Evolutionary conservation across 805 yeast species (phyloP).

Genomic region (Ogataea methanolica): DNA sequence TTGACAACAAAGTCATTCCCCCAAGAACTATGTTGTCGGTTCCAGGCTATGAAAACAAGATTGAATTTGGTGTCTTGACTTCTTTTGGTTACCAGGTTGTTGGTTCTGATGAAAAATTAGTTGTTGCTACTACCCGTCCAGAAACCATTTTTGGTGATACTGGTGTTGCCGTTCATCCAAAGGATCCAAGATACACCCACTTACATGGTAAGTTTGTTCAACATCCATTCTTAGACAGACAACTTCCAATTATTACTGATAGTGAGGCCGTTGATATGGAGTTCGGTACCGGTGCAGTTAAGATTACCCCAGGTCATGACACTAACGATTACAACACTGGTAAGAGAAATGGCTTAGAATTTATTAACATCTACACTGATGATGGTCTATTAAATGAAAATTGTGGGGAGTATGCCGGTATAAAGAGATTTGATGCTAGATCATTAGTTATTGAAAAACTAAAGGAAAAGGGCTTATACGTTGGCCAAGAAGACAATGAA

Average conservation of each 20-base stretch:
- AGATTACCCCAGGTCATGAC: constrained; percentile 98
- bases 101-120: constrained; percentile 75
- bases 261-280: constrained; percentile 97
- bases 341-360: constrained; percentile 85
- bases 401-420: constrained; percentile 91
- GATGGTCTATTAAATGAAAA: constrained; percentile 85
- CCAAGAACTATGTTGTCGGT: constrained; percentile 78
- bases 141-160: constrained; percentile 98
- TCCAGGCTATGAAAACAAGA: constrained; percentile 85
- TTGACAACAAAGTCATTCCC: constrained; percentile 83
- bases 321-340: constrained; percentile 96
- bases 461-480: constrained; percentile 65
- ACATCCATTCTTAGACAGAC: constrained; percentile 86
- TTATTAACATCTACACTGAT: constrained; percentile 87
- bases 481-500: constrained; percentile 89
- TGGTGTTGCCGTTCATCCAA: constrained; percentile 96
- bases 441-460: constrained; percentile 73
- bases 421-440: constrained; percentile 95
- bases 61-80: constrained; percentile 97
- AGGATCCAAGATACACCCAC: constrained; percentile 88
- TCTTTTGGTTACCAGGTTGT: constrained; percentile 89
- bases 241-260: constrained; percentile 85
- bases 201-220: constrained; percentile 88
- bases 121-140: constrained; percentile 98
- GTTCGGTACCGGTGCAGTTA: constrained; percentile 99